Base-by-base conservation (phyloP, 2,329 filamentous ascomycete genomes). In the Talaromyces sp. region DNA sequence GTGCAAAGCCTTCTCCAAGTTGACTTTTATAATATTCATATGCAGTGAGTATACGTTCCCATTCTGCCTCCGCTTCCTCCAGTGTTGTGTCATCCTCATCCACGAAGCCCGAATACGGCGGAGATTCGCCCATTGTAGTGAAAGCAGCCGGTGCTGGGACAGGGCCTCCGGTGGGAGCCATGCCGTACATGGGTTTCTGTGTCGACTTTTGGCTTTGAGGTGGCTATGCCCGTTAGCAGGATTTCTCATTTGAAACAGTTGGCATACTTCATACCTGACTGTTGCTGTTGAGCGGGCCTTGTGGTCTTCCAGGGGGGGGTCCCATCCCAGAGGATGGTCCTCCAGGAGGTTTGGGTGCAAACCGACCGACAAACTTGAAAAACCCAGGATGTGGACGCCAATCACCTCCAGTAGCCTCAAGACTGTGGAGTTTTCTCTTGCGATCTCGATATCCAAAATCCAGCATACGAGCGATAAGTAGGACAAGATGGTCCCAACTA, bases 401-500 rank as follows among this genome's bases (percentile, higher is more conserved):
- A 66, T 82, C 76, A 52, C 83, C 81, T 11, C 85, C 84, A 68
- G 85, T 84, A 40, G 80, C 77, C 67, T 85, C 84, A 63, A 88
- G 82, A 7, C 85, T 85, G 69, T 84, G 88, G 56, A 90, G 79
- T 74, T 99, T 99, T 60, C 95, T 84, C 48, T 84, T 82, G 16
- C 92, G 81, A 73, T 98, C 95, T 66, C 85, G 87, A 0, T 88
- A 85, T 1, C 88, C 84, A 73, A 96, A 98, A 67, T 90, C 86
- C 60, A 89, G 85, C 14, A 96, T 81, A 2, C 95, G 87, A 8
- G 87, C 92, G 25, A 97, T 82, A 1, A 98, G 79, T 3, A 98
- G 82, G 50, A 96, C 84, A 4, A 97, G 78, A 73, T 97, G 92
- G 72, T 99, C 95, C 67, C 91, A 92, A 0, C 92, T 92, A 42